Evolutionary conservation across 208 protist species (phyloP).

Genomic region (Naegleria fowleri): DNA sequence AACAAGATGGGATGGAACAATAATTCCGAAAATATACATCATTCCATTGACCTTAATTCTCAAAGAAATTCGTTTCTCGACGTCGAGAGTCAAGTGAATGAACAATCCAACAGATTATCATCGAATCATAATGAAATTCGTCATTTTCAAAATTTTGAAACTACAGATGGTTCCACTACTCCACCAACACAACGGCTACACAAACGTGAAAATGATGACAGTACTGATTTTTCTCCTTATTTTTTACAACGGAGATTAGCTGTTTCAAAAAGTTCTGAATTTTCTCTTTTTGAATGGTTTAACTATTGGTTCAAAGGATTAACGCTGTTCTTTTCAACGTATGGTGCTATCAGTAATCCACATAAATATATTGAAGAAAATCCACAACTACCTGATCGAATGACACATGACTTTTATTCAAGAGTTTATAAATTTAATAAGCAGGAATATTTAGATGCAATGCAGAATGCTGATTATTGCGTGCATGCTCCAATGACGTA

Average conservation of each 20-base stretch:
- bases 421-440: constrained; percentile 7
- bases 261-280: neutral
- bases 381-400: neutral
- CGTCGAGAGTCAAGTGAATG: no score
- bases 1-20: no score
- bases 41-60: no score
- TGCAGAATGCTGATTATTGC: neutral
- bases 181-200: neutral
- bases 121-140: no score
- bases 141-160: neutral
- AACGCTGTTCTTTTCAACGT: neutral
- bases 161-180: neutral
- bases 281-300: neutral
- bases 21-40: no score
- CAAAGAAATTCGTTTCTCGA: no score
- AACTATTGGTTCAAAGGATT: neutral
- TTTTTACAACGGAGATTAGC: neutral
- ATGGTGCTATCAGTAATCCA: neutral
- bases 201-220: neutral
- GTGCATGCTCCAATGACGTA: neutral
- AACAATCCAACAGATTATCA: no score
- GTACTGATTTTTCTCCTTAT: neutral
- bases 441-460: neutral
- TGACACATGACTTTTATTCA: neutral
- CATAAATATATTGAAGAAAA: neutral